Percentiles rank a stretch among this genome's conserved stretches.
These are phyloP conservation scores for Choricystis sp. DNA, from an alignment of 139 green algal genomes.

Conservation along the genomic window DNA sequence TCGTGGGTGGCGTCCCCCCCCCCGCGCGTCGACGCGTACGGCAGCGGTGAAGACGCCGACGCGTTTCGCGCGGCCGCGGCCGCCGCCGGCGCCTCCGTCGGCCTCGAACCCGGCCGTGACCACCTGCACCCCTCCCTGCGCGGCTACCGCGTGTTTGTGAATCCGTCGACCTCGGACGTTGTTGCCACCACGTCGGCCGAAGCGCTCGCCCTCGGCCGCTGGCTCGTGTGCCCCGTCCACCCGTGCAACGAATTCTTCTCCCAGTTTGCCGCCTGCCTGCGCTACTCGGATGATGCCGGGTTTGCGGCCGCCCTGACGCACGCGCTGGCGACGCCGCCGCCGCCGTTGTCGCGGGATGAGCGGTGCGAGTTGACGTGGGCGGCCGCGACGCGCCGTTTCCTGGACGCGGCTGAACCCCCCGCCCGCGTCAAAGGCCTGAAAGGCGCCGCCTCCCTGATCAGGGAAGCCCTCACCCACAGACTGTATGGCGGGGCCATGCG, in stretches of 20 bases:
- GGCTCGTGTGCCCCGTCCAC: slow-evolving; percentile 69
- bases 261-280: slow-evolving; percentile 66
- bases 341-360: slow-evolving; percentile 57
- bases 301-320: slow-evolving; percentile 60
- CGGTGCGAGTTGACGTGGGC: slow-evolving; percentile 79
- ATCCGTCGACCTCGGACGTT: slow-evolving; percentile 78
- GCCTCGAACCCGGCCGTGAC: slow-evolving; percentile 35
- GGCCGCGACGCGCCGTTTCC: slow-evolving; percentile 85
- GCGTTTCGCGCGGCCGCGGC: slow-evolving; percentile 17
- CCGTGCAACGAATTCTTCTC: slow-evolving; percentile 82
- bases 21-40: slow-evolving; percentile 63
- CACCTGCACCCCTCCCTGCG: slow-evolving; percentile 32
- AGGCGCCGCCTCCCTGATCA: too few species aligned
- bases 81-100: slow-evolving; percentile 15
- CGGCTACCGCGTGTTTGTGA: slow-evolving; percentile 64
- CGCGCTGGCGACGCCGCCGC: slow-evolving; percentile 45
- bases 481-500: too few species aligned
- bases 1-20: not conserved
- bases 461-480: too few species aligned
- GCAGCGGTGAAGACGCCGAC: slow-evolving; percentile 55
- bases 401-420: slow-evolving; percentile 70
- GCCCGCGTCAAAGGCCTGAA: too few species aligned
- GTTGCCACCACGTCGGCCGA: slow-evolving; percentile 87
- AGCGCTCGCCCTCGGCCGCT: slow-evolving; percentile 94
- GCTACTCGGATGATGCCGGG: slow-evolving; percentile 53